A percentile compares a stretch with the other conserved stretches of the same genome.
phyloP scores from a whole-genome alignment of 495 filamentous ascomycete species.

The Lasiosphaeria ovina region DNA sequence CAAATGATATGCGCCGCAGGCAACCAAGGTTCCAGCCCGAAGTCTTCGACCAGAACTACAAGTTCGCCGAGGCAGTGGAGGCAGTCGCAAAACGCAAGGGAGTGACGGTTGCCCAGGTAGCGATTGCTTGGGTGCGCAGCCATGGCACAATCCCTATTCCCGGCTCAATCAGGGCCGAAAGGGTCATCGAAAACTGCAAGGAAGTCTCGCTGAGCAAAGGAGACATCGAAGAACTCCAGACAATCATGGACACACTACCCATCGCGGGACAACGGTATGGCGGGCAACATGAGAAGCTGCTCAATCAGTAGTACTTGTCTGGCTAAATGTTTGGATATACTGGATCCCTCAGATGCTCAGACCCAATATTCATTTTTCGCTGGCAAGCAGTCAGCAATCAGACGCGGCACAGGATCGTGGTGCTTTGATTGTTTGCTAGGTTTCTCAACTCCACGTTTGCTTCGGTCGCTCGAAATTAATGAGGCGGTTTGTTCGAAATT shows the following conservation, averaged over 20 bases:
- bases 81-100: slow-evolving; percentile 66
- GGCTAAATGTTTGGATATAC: too few species aligned
- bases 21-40: slow-evolving; percentile 66
- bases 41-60: slow-evolving; percentile 67
- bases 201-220: slow-evolving; percentile 39
- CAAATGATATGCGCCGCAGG: slow-evolving; percentile 42
- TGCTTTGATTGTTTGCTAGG: too few species aligned
- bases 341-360: too few species aligned
- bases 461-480: too few species aligned
- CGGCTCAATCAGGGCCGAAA: slow-evolving; percentile 53
- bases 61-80: slow-evolving; percentile 64
- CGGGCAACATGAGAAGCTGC: too few species aligned
- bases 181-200: slow-evolving; percentile 48
- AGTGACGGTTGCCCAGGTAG: slow-evolving; percentile 68
- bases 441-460: too few species aligned
- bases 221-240: slow-evolving; percentile 47
- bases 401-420: too few species aligned
- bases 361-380: too few species aligned
- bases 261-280: slow-evolving; percentile 40
- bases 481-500: too few species aligned
- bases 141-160: slow-evolving; percentile 70
- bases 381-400: too few species aligned
- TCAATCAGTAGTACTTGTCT: too few species aligned
- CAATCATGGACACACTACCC: slow-evolving; percentile 34
- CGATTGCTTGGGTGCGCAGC: slow-evolving; percentile 61